Conservation (phyloP, 352 stramenopile species). For the Globisporangium acanthophoron region DNA sequence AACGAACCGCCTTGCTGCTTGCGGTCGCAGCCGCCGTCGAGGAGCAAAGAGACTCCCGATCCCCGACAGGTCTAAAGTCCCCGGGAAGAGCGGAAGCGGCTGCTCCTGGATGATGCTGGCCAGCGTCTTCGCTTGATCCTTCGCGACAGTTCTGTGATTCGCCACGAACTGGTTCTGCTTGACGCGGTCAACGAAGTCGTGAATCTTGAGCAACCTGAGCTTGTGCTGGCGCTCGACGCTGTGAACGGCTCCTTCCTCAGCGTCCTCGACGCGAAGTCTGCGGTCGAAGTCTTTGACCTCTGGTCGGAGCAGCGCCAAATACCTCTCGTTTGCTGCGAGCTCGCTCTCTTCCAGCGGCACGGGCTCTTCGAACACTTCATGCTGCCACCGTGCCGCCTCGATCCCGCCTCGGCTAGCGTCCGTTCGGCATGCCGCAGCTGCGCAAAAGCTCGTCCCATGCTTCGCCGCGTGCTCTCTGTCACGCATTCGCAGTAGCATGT, state of each 20-base stretch:
- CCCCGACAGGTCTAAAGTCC: slow-evolving; percentile 53
- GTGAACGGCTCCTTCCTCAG: slow-evolving; percentile 20
- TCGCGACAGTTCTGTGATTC: slow-evolving; percentile 6
- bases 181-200: slow-evolving; percentile 63
- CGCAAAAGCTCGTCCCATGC: slow-evolving; percentile 37
- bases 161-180: slow-evolving; percentile 21
- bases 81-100: slow-evolving; percentile 68
- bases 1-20: slow-evolving; percentile 17
- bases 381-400: slow-evolving; percentile 9
- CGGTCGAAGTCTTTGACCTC: slow-evolving; percentile 58
- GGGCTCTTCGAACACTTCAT: slow-evolving; percentile 51
- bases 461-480: slow-evolving; percentile 42
- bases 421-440: slow-evolving; percentile 16
- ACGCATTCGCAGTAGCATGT: slow-evolving; percentile 47
- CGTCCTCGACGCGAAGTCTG: slow-evolving; percentile 35
- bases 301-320: slow-evolving; percentile 55
- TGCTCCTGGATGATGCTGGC: slow-evolving; percentile 82
- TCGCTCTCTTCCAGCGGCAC: slow-evolving; percentile 61
- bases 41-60: slow-evolving; percentile 52
- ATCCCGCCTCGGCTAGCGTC: slow-evolving; percentile 6
- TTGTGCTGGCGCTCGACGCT: slow-evolving; percentile 47
- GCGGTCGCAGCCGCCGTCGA: slow-evolving; percentile 43
- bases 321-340: slow-evolving; percentile 46
- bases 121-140: slow-evolving; percentile 26
- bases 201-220: slow-evolving; percentile 42